Evolutionary conservation across 805 yeast species (phyloP).

Genomic region (Kluyveromyces wickerhamii): DNA sequence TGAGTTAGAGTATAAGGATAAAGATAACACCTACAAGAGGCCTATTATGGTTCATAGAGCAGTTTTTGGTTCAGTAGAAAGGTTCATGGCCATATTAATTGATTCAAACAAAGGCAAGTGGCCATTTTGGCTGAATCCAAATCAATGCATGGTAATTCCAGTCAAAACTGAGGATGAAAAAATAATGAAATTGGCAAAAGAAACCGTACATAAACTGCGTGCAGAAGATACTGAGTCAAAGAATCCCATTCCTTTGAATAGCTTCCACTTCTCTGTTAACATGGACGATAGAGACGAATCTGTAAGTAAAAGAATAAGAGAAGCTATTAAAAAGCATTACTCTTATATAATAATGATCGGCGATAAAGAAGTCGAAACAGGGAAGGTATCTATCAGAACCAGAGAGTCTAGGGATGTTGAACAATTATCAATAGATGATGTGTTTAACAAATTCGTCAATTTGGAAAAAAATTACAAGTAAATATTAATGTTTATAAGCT

Average conservation of each 20-base stretch:
- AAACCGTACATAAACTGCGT: slow-evolving; percentile 38
- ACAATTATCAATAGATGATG: slow-evolving; percentile 41
- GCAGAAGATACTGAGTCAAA: slow-evolving; percentile 34
- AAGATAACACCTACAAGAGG: slow-evolving; percentile 42
- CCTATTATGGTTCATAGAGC: slow-evolving; percentile 98
- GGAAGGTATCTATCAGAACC: slow-evolving; percentile 56
- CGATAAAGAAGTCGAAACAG: slow-evolving; percentile 62
- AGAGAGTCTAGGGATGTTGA: slow-evolving; percentile 41
- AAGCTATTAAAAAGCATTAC: slow-evolving; percentile 66
- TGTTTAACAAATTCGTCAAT: slow-evolving; percentile 43
- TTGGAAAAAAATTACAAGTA: slow-evolving; percentile 44
- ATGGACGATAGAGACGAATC: slow-evolving; percentile 70
- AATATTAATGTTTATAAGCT: slow-evolving; percentile 13
- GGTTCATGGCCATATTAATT: slow-evolving; percentile 83
- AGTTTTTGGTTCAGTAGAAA: slow-evolving; percentile 86
- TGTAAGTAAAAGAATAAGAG: slow-evolving; percentile 71
- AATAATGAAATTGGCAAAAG: slow-evolving; percentile 41
- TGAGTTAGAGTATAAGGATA: slow-evolving; percentile 56
- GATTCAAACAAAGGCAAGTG: slow-evolving; percentile 89
- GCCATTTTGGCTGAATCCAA: slow-evolving; percentile 96
- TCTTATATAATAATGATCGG: slow-evolving; percentile 81
- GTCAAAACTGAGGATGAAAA: slow-evolving; percentile 50
- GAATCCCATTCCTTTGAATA: slow-evolving; percentile 47
- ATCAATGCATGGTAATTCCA: slow-evolving; percentile 83
- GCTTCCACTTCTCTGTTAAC: slow-evolving; percentile 63